Percentiles rank a stretch among this genome's conserved stretches.
Conservation (phyloP, 768 basidiomycete genomes). For the Leccinum fibrillosum region DNA sequence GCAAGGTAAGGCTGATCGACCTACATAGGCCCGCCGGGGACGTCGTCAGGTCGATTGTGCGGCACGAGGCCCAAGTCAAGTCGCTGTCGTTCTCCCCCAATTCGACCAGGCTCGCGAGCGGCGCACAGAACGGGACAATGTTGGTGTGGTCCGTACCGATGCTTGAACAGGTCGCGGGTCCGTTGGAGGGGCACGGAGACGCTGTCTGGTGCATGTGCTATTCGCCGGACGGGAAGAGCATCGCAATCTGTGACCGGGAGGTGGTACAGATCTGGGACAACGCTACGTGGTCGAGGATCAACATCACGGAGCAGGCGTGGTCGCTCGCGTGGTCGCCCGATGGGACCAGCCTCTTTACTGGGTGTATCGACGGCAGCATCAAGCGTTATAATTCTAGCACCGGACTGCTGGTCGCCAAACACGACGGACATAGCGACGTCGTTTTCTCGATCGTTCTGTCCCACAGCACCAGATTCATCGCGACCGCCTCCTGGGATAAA, state of each 20-base stretch:
- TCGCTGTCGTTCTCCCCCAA: constrained; percentile 21
- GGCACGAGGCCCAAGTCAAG: neutral
- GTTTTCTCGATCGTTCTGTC: constrained; percentile 22
- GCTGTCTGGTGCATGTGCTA: constrained; percentile 17
- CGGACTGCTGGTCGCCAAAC: neutral
- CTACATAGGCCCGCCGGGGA: neutral
- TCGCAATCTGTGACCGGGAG: constrained; percentile 21
- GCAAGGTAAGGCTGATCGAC: constrained; percentile 10
- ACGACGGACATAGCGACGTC: constrained; percentile 15
- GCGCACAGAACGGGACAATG: constrained; percentile 16
- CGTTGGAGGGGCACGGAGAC: constrained; percentile 9
- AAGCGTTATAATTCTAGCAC: constrained; percentile 8
- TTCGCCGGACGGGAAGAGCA: constrained; percentile 16
- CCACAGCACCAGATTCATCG: constrained; percentile 18
- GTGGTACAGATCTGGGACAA: constrained; percentile 17
- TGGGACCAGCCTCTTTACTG: constrained; percentile 13
- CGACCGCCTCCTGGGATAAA: constrained; percentile 27
- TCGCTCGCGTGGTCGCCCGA: constrained; percentile 21
- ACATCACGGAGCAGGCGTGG: constrained; percentile 14
- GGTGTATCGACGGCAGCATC: constrained; percentile 16
- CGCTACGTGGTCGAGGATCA: neutral
- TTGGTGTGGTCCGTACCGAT: constrained; percentile 13
- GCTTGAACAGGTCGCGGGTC: constrained; percentile 7
- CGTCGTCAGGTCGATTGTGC: neutral
- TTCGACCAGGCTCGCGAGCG: constrained; percentile 14